Base-by-base conservation (phyloP, 2,329 filamentous ascomycete species). In the Pseudophaeomoniella oleicola region DNA sequence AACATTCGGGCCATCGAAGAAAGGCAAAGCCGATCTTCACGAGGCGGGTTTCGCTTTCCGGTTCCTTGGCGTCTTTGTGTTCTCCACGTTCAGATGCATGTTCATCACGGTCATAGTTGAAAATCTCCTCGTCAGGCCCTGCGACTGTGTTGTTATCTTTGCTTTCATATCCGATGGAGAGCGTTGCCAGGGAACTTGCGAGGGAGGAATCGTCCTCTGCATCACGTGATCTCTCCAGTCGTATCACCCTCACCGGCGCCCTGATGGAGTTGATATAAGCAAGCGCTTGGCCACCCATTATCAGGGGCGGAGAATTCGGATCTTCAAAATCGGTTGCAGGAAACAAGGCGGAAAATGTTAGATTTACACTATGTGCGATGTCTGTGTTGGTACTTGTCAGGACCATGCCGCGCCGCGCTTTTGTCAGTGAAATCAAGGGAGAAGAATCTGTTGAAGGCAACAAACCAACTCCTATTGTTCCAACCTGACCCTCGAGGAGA, bases 251-350 rank as follows among this genome's bases (percentile, higher is more conserved):
- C 1, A 85, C 87, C 0, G 81, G 75, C 1, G 86, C 81, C 5
- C 88, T 72, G 11, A 96, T 78, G 51, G 86, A 94, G 13, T 84
- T 85, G 30, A 87, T 74, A 50, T 94, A 96, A 1, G 88, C 72
- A 18, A 92, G 86, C 0, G 71, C 67, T 38, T 63, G 59, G 2
- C 61, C 59, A 15, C 62, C 61, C 3, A 65, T 46, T 4, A 94
- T 63, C 1, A 71, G 63, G 16, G 69, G 71, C 0, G 78, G 58
- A 3, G 57, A 59, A 17, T 52, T 46, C 4, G 50, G 39, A 3
- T 48, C 51, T 1, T 52, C 50, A 36, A 64, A 71, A 34, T 79
- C 72, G 0, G 66, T 56, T 4, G 78, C 70, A 1, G 70, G 62
- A 50, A 94, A 92, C 1, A 70, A 67, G 0, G 84, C 86, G 16